Conservation (phyloP, 768 basidiomycete species). For the Boletus subcaerulescens region DNA sequence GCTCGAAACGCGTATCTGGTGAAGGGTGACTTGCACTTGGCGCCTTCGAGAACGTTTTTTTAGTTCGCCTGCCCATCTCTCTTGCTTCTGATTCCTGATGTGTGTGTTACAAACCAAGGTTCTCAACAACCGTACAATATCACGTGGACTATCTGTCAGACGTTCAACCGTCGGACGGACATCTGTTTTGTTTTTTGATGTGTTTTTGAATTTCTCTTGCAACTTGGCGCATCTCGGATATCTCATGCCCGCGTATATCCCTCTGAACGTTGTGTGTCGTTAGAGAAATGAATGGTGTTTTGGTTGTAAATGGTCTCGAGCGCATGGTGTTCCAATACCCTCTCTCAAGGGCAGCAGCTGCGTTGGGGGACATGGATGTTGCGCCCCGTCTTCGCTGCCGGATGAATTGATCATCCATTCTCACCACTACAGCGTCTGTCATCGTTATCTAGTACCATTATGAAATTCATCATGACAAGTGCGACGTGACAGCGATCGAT, state of each 20-base stretch:
- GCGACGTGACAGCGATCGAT: no score
- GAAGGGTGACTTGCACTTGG: slow-evolving; percentile 24
- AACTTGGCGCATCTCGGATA: background rate
- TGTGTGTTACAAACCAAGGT: background rate
- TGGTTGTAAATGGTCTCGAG: background rate
- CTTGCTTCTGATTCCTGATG: background rate
- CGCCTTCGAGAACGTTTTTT: no score
- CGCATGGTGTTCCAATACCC: no score
- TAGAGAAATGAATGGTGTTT: slow-evolving; percentile 5
- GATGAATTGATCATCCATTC: no score
- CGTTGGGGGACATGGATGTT: no score
- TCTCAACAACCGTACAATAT: slow-evolving; percentile 21
- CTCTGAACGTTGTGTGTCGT: background rate
- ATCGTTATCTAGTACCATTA: no score
- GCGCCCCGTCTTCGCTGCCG: background rate
- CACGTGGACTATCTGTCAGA: background rate
- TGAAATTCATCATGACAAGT: no score
- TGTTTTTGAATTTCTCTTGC: background rate
- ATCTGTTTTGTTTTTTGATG: background rate
- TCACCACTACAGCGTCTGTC: no score
- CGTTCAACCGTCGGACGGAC: slow-evolving; percentile 16
- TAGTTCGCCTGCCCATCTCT: no score
- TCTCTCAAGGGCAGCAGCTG: no score
- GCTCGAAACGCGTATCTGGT: slow-evolving; percentile 88
- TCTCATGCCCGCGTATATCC: background rate